A percentile compares a stretch with the other conserved stretches of the same genome.
Evolutionary conservation across 2,329 filamentous ascomycete genomes (phyloP).

Genomic region (Chaetothyriales sp.): DNA sequence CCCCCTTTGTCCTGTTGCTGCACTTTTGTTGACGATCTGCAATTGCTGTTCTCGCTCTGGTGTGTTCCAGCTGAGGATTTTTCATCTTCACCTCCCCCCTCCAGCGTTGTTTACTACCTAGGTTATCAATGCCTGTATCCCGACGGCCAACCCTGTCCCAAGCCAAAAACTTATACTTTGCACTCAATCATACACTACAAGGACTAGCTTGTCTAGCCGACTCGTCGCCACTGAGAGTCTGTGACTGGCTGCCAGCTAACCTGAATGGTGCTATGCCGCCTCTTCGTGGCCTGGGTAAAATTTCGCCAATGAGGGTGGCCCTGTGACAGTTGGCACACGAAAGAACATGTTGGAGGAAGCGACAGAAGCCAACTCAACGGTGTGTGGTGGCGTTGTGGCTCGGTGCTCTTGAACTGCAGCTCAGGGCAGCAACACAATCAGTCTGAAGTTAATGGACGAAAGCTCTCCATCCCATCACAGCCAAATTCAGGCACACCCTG

Average conservation of each 20-base stretch:
- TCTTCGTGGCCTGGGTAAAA: neutral
- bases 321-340: neutral
- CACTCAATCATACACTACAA: neutral
- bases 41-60: neutral
- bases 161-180: neutral
- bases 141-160: neutral
- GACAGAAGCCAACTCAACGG: neutral
- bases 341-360: neutral
- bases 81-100: neutral
- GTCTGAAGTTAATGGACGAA: neutral
- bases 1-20: neutral
- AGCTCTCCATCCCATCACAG: neutral
- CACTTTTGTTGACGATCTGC: neutral
- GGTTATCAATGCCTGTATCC: neutral
- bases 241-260: neutral
- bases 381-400: neutral
- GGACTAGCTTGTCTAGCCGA: neutral
- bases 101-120: neutral
- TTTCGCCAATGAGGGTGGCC: too few relatives aligned
- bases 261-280: neutral
- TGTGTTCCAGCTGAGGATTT: neutral
- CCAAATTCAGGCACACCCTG: neutral
- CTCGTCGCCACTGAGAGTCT: neutral
- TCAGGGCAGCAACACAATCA: neutral
- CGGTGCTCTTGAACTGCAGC: neutral